These are phyloP conservation scores for Filobasidium wieringae DNA, from an alignment of 768 basidiomycete species.

Conservation along the genomic window DNA sequence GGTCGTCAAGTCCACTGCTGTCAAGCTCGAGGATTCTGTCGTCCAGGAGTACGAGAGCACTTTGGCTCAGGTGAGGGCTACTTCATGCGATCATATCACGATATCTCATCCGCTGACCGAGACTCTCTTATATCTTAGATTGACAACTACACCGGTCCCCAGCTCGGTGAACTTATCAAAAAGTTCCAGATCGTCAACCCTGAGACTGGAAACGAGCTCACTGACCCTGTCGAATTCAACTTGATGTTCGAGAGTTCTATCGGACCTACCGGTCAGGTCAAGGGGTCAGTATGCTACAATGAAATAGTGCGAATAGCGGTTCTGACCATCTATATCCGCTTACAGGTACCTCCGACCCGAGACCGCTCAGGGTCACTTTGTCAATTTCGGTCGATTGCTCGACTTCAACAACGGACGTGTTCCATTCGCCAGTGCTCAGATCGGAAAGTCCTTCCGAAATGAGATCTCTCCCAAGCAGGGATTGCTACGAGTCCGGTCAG, in stretches of 20 bases:
- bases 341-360: conserved; percentile 85
- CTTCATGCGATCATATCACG: neutral
- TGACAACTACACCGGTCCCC: conserved; percentile 83
- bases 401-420: conserved; percentile 96
- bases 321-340: neutral
- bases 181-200: conserved; percentile 75
- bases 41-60: conserved; percentile 67
- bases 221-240: conserved; percentile 91
- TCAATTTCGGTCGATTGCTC: conserved; percentile 91
- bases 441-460: conserved; percentile 91
- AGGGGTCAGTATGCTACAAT: conserved; percentile 51
- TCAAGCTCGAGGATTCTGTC: conserved; percentile 60
- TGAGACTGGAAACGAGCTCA: conserved; percentile 80
- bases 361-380: conserved; percentile 96
- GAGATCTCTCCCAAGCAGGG: conserved; percentile 97
- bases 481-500: conserved; percentile 72
- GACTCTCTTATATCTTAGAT: conserved; percentile 45
- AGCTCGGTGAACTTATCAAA: conserved; percentile 74
- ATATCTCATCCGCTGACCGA: neutral
- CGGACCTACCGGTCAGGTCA: conserved; percentile 92
- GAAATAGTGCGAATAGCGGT: neutral
- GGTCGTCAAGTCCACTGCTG: conserved; percentile 53
- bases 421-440: conserved; percentile 94
- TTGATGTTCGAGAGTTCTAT: conserved; percentile 97
- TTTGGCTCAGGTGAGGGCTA: conserved; percentile 65